A percentile compares a stretch with the other conserved stretches of the same genome.
These are phyloP conservation scores for Tubosaeta brunneosetosa DNA, from an alignment of 768 basidiomycete species.

Conservation along the genomic window DNA sequence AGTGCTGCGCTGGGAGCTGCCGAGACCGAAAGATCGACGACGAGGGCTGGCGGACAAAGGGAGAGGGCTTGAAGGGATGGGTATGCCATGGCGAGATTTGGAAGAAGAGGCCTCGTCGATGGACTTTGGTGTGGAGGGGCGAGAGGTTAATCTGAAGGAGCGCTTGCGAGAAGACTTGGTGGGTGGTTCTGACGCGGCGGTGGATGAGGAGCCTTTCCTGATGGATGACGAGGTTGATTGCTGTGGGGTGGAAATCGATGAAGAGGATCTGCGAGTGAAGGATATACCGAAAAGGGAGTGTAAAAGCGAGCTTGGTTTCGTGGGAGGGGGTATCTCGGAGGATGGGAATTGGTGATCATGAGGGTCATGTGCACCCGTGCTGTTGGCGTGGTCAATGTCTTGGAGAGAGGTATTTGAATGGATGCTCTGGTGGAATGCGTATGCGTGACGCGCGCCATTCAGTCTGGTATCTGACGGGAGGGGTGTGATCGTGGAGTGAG, in stretches of 20 bases:
- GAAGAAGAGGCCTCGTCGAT: conserved; percentile 15
- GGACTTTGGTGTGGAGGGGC: conserved; percentile 28
- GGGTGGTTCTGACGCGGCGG: conserved; percentile 15
- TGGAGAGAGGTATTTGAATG: conserved; percentile 10
- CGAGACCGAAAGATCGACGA: conserved; percentile 30
- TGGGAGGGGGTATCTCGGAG: conserved; percentile 28
- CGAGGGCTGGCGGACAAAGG: conserved; percentile 33
- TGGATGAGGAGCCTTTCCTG: conserved; percentile 25
- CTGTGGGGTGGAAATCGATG: conserved; percentile 15
- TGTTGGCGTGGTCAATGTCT: conserved; percentile 12
- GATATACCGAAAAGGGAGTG: conserved; percentile 28
- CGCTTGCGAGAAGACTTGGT: conserved; percentile 23
- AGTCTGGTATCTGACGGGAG: conserved; percentile 40
- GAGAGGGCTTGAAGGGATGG: conserved; percentile 26
- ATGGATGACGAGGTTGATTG: conserved; percentile 15
- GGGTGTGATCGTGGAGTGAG: conserved; percentile 59
- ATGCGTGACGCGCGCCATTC: conserved; percentile 15
- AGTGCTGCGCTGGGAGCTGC: conserved; percentile 23
- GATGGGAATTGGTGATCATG: conserved; percentile 22
- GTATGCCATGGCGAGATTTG: conserved; percentile 22
- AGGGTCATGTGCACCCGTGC: conserved; percentile 11
- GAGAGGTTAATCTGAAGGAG: conserved; percentile 30
- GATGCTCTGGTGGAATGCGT: conserved; percentile 10
- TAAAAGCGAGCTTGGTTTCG: conserved; percentile 19
- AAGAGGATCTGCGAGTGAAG: conserved; percentile 24